Conservation (phyloP, 1,284 basidiomycete genomes). For the Porogramme epimiltina region DNA sequence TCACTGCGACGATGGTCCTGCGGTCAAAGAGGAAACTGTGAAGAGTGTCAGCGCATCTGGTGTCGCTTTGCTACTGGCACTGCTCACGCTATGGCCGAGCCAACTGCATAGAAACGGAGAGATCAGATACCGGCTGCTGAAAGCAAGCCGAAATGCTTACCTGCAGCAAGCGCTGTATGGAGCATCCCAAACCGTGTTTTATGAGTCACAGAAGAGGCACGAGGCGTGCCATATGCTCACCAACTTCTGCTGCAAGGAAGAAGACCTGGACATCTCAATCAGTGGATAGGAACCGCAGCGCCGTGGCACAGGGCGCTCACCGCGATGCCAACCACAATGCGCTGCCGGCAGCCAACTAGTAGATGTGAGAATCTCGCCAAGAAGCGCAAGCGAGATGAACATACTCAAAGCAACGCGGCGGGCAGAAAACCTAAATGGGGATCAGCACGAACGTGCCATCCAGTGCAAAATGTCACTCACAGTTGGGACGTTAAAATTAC, state of each 20-base stretch:
- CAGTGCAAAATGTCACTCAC: not conserved
- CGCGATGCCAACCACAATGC: constrained; percentile 1
- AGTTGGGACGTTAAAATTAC: constrained; percentile 3
- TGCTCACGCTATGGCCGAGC: not conserved
- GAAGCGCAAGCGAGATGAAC: not conserved
- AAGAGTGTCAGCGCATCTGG: not conserved
- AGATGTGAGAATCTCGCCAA: not conserved
- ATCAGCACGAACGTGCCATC: not conserved
- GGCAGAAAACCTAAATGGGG: constrained; percentile 4
- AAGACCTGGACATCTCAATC: not conserved
- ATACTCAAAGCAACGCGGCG: constrained; percentile 7
- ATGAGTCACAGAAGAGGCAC: too few species aligned
- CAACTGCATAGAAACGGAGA: not conserved
- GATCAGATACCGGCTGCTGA: too few species aligned
- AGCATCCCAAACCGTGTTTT: too few species aligned
- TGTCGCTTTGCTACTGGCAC: too few species aligned
- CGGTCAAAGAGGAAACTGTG: not conserved
- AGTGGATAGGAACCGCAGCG: too few species aligned
- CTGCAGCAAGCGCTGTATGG: not conserved
- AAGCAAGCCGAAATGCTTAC: too few species aligned
- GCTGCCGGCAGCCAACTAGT: not conserved
- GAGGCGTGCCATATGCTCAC: not conserved
- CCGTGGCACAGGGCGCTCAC: too few species aligned
- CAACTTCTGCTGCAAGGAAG: not conserved
- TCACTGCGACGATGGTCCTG: not conserved